Base-by-base conservation (phyloP, 345 rosid genomes). In the Tarenaya hassleriana region DNA sequence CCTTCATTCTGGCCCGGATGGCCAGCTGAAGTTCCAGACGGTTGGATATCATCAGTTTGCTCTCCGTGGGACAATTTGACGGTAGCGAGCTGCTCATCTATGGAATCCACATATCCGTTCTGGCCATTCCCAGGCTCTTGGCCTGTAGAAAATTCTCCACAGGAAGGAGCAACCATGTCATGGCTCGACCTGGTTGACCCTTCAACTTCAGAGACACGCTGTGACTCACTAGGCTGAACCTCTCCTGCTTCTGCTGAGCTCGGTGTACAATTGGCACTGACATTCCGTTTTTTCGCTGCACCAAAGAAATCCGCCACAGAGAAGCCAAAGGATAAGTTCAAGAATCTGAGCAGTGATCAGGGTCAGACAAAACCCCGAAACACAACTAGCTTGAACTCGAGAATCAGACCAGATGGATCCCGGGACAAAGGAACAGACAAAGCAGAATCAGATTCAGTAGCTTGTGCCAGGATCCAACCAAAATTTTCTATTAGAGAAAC, bases 271-370 rank as follows among this genome's bases (percentile, higher is more conserved):
- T 55, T 20, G 55, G 71, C 57, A 58, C 66, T 56, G n/a, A 60
- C 44, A 51, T 31, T 79, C 34, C 53, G 60, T 31, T 17, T 56
- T 75, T 89, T 89, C 0, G 77, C 95, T 85, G 83, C 60, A n/a
- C n/a, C n/a, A n/a, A n/a, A n/a, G n/a, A n/a, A n/a, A n/a, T n/a
- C n/a, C n/a, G 69, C 8, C 56, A 61, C 29, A 24, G 45, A 40
- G 32, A 55, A 69, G 13, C 54, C 50, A 47, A 32, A 33, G 55
- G 49, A 12, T 56, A 68, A 56, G 21, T 42, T 49, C 31, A 55
- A 29, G 32, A 16, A 2, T 24, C 29, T 2, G 5, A 24, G 5
- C 29, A 24, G 29, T 2, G 29, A 24, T 24, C 29, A 24, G 29
- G 2, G n/a, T n/a, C n/a, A 53, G 16, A 66, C 45, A 66, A 34